Conservation (phyloP, 2,329 filamentous ascomycete species). For the Chaetomiaceae sp. region DNA sequence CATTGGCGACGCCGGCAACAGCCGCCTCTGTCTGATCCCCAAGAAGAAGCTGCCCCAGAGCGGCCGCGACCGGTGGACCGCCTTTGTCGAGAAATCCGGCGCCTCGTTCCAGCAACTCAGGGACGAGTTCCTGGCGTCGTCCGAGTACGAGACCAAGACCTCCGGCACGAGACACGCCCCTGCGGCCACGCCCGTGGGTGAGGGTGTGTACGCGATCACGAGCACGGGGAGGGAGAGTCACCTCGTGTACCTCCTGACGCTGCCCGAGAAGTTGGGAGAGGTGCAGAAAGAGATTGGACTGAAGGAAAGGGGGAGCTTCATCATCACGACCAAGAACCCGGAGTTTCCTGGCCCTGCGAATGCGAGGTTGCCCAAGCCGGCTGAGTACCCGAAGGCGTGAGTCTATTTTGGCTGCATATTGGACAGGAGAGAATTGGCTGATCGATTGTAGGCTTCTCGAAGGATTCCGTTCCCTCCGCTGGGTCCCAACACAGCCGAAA, state of each 20-base stretch:
- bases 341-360: conserved; percentile 61
- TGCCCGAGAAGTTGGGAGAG: conserved; percentile 64
- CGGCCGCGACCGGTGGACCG: conserved; percentile 67
- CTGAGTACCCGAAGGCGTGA: conserved; percentile 68
- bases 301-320: conserved; percentile 66
- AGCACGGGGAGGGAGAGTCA: conserved; percentile 68
- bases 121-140: conserved; percentile 62
- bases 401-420: too few species aligned
- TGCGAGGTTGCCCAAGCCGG: conserved; percentile 57
- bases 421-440: too few species aligned
- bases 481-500: conserved; percentile 68
- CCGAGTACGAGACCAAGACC: conserved; percentile 73
- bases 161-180: conserved; percentile 63
- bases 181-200: conserved; percentile 69
- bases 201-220: conserved; percentile 81
- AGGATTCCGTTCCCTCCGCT: conserved; percentile 63
- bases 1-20: conserved; percentile 52
- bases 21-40: conserved; percentile 70
- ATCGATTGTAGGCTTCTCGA: conserved; percentile 15
- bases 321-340: conserved; percentile 78
- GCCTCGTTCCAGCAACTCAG: conserved; percentile 65
- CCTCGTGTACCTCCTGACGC: conserved; percentile 73
- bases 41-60: conserved; percentile 77
- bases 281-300: conserved; percentile 74
- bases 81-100: conserved; percentile 74